phyloP scores from a whole-genome alignment of 495 filamentous ascomycete genomes.

The Hamigera avellanea region DNA sequence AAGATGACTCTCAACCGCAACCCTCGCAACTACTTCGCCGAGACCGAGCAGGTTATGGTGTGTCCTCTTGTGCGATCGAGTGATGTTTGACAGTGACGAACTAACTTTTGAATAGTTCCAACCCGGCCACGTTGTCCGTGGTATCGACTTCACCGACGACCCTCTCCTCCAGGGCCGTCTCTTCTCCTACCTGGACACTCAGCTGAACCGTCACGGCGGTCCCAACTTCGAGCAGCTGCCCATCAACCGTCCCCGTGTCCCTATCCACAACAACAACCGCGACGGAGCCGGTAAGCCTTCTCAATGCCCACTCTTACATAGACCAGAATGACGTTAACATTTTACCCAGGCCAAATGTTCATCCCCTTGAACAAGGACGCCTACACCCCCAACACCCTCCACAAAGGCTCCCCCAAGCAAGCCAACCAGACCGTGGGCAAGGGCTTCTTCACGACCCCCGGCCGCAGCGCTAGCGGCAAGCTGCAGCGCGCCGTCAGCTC shows the following conservation, averaged over 20 bases:
- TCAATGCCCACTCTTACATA: conserved; percentile 5
- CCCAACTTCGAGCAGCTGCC: conserved; percentile 71
- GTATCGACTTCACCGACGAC: conserved; percentile 63
- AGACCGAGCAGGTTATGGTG: conserved; percentile 64
- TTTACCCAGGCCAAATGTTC: conserved; percentile 26
- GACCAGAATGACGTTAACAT: too few species aligned
- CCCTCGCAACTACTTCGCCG: conserved; percentile 66
- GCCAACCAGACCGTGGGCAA: conserved; percentile 58
- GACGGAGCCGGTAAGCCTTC: conserved; percentile 25
- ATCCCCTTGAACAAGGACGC: conserved; percentile 38
- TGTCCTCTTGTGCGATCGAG: conserved; percentile 6
- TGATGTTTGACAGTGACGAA: conserved; percentile 4
- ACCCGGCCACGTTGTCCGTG: conserved; percentile 47
- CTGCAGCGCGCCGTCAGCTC: conserved; percentile 48
- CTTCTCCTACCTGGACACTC: conserved; percentile 67
- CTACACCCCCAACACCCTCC: conserved; percentile 58
- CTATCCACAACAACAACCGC: conserved; percentile 64
- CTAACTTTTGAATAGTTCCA: conserved; percentile 15
- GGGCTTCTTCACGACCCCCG: conserved; percentile 65
- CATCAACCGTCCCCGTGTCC: conserved; percentile 53
- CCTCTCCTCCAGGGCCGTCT: conserved; percentile 64
- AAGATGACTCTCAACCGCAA: conserved; percentile 61
- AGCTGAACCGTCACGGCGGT: conserved; percentile 57
- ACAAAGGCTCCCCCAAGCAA: conserved; percentile 52
- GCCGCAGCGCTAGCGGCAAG: conserved; percentile 37